Evolutionary conservation across 345 rosid species (phyloP).

Genomic region (Syzygium oleosum): DNA sequence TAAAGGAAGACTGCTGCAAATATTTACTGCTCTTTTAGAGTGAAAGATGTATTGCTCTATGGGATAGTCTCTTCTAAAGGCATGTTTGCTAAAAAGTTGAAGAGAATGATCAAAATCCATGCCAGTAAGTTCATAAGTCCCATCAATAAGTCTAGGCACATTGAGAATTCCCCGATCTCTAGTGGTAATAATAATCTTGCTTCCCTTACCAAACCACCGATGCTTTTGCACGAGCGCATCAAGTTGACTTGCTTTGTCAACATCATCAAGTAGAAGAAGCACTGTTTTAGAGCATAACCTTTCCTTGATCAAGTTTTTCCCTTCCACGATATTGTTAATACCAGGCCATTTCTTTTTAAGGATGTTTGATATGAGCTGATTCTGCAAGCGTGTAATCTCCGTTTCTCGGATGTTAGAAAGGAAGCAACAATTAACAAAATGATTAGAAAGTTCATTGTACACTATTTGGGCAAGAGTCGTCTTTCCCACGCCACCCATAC

Average conservation of each 20-base stretch:
- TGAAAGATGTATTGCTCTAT: rapidly evolving
- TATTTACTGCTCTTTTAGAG: not conserved
- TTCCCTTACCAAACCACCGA: not conserved
- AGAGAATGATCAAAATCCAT: not conserved
- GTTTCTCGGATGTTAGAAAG: rapidly evolving
- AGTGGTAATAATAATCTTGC: not conserved
- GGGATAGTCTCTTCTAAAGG: not conserved
- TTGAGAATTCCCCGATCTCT: not conserved
- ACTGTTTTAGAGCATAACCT: not conserved
- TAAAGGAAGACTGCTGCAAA: not conserved
- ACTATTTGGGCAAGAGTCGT: not conserved
- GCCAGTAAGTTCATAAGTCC: not conserved
- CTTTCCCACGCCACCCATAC: not conserved
- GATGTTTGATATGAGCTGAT: not conserved
- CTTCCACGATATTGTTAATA: not conserved
- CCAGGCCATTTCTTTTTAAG: not conserved
- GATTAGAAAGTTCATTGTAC: not conserved
- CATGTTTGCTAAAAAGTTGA: not conserved
- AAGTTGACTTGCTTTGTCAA: not conserved
- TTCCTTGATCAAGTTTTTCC: not conserved
- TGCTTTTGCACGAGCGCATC: not conserved
- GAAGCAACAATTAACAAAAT: not conserved
- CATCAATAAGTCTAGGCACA: not conserved
- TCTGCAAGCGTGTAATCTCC: not conserved
- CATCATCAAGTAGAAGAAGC: not conserved